A percentile compares a stretch with the other conserved stretches of the same genome.
Conservation (phyloP, 768 basidiomycete species). For the Phylloporus scabripes region DNA sequence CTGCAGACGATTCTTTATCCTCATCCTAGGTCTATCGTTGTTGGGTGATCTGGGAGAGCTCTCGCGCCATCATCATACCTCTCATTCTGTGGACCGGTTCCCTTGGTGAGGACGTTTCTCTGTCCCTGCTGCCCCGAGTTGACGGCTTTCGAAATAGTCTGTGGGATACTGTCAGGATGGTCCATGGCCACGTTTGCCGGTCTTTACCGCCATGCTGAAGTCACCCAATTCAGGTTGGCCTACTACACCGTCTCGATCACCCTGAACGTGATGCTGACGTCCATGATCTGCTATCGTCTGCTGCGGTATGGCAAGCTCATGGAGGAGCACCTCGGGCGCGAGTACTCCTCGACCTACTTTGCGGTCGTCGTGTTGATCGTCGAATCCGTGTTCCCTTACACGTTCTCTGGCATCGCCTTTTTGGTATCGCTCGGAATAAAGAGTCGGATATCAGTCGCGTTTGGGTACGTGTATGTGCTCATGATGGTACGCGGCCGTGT, state of each 20-base stretch:
- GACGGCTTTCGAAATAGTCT: not conserved
- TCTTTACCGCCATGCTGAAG: not conserved
- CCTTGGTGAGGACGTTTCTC: not conserved
- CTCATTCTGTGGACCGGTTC: not conserved
- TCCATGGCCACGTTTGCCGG: not conserved
- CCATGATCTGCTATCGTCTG: slow-evolving; percentile 4
- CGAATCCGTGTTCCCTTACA: slow-evolving; percentile 16
- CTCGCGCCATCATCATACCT: not conserved
- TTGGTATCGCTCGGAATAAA: slow-evolving; percentile 3
- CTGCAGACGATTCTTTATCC: not conserved
- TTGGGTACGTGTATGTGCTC: not conserved
- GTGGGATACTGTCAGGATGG: not conserved
- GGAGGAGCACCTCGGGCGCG: slow-evolving; percentile 1
- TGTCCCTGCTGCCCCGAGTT: not conserved
- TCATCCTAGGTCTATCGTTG: not conserved
- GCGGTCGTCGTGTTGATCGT: slow-evolving; percentile 3
- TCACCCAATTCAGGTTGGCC: not conserved
- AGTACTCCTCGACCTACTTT: slow-evolving; percentile 8
- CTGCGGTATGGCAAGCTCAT: not conserved
- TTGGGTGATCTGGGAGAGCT: not conserved
- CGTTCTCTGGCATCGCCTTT: slow-evolving; percentile 6
- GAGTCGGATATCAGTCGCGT: not conserved
- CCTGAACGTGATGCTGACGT: not conserved
- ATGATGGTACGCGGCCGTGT: not conserved
- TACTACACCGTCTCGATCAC: slow-evolving; percentile 1